Percentiles rank a stretch among this genome's conserved stretches.
phyloP scores from a whole-genome alignment of 345 rosid species.

The Populus tremula region DNA sequence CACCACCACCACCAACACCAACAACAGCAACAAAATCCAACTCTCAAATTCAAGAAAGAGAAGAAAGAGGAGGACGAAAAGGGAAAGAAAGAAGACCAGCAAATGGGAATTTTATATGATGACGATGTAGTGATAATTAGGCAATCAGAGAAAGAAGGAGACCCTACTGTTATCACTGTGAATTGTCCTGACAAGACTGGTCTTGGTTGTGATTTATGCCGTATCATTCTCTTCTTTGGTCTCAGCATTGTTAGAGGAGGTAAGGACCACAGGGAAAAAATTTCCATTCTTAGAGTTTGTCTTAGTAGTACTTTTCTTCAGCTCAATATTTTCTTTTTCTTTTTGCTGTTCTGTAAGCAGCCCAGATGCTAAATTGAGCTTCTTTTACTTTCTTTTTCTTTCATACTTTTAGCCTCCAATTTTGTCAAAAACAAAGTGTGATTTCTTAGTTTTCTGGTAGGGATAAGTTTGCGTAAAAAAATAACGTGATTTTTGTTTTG shows the following conservation, averaged over 20 bases:
- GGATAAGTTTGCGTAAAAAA: neutral
- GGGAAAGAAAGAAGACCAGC: slow-evolving; percentile 4
- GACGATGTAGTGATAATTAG: slow-evolving; percentile 85
- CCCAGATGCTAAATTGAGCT: neutral
- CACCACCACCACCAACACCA: neutral
- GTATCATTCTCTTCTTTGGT: slow-evolving; percentile 90
- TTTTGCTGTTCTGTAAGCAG: neutral
- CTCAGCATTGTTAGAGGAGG: slow-evolving; percentile 88
- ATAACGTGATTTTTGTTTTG: neutral
- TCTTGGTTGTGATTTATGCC: slow-evolving; percentile 86
- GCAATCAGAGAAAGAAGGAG: slow-evolving; percentile 72
- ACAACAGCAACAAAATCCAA: neutral
- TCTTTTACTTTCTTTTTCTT: no score
- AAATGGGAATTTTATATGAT: slow-evolving; percentile 76
- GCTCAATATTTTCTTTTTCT: neutral
- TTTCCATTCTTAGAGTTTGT: neutral
- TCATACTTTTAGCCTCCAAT: no score
- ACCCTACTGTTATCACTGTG: slow-evolving; percentile 63
- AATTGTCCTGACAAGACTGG: slow-evolving; percentile 99
- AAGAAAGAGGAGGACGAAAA: neutral
- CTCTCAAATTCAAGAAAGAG: neutral
- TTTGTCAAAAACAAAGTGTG: no score
- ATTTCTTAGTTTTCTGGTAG: no score
- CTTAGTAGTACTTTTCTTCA: neutral
- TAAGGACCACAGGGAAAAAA: slow-evolving; percentile 12